phyloP scores from a whole-genome alignment of 768 basidiomycete species.

The Trametes sanguinea region DNA sequence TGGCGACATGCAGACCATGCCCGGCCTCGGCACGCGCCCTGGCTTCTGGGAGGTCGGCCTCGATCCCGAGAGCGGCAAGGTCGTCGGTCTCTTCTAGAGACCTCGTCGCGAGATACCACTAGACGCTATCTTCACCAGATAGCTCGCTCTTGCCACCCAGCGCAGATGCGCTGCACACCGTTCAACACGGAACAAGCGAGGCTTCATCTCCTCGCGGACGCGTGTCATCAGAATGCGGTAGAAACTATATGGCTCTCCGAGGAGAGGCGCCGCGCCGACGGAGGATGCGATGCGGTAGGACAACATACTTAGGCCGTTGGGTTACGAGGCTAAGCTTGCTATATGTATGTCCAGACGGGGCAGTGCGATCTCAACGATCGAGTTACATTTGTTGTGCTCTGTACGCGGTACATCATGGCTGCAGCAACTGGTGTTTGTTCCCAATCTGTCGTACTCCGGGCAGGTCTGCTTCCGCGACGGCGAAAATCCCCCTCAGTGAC shows the following conservation, averaged over 20 bases:
- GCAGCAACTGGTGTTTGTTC: too few species aligned
- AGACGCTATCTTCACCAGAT: conserved; percentile 36
- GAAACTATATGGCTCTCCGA: conserved; percentile 5
- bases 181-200: conserved; percentile 40
- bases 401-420: too few species aligned
- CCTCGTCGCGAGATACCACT: not conserved
- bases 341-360: too few species aligned
- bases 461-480: too few species aligned
- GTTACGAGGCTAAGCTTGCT: too few species aligned
- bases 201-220: conserved; percentile 21
- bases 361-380: conserved; percentile 3
- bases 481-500: too few species aligned
- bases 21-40: conserved; percentile 90
- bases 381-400: too few species aligned
- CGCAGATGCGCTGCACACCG: conserved; percentile 35
- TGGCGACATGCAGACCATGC: conserved; percentile 99
- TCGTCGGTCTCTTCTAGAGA: conserved; percentile 81
- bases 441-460: too few species aligned
- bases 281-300: conserved; percentile 7
- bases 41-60: conserved; percentile 92
- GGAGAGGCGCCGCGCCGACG: conserved; percentile 18
- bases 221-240: conserved; percentile 12
- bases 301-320: not conserved
- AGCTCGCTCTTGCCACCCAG: conserved; percentile 26
- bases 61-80: conserved; percentile 75